Percentiles rank a stretch among this genome's conserved stretches.
Evolutionary conservation across 108 stramenopile genomes (phyloP).

Genomic region (Skeletonema costatum): DNA sequence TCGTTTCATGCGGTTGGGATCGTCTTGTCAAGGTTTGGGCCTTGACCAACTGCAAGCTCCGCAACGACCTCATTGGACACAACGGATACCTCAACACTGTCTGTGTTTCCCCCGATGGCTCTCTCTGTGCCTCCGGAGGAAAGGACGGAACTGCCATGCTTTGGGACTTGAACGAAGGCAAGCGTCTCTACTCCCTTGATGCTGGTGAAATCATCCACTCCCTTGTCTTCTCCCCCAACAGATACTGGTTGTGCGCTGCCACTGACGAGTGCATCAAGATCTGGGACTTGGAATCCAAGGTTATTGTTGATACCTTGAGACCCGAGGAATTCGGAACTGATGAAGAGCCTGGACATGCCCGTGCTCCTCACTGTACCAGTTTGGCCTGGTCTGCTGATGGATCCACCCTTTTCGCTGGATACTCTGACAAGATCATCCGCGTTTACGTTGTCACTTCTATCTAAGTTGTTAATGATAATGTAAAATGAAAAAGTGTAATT

Average conservation of each 20-base stretch:
- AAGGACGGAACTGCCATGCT: conserved; percentile 99
- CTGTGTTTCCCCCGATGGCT: conserved; percentile 99
- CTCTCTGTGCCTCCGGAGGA: conserved; percentile 98
- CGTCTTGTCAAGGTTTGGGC: conserved; percentile 99
- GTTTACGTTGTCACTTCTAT: conserved; percentile 85
- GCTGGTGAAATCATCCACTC: conserved; percentile 99
- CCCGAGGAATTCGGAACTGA: conserved; percentile 75
- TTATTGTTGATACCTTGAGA: conserved; percentile 94
- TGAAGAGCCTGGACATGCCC: conserved; percentile 54
- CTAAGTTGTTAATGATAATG: conserved; percentile 19
- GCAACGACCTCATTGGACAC: conserved; percentile 98
- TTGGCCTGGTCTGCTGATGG: conserved; percentile 98
- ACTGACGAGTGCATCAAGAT: conserved; percentile 99
- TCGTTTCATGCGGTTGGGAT: conserved; percentile 99
- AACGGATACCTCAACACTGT: conserved; percentile 99
- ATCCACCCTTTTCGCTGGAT: conserved; percentile 96
- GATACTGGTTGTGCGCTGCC: conserved; percentile 99
- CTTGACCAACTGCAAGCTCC: conserved; percentile 98
- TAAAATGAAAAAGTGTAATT: conserved; percentile 9
- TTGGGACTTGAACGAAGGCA: conserved; percentile 99
- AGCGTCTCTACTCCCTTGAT: conserved; percentile 98
- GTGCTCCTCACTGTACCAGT: conserved; percentile 91
- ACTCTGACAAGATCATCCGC: conserved; percentile 95
- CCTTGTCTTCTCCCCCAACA: conserved; percentile 99
- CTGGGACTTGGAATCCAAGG: conserved; percentile 99